Base-by-base conservation (phyloP, 345 rosid genomes). In the Citrus sinensis region DNA sequence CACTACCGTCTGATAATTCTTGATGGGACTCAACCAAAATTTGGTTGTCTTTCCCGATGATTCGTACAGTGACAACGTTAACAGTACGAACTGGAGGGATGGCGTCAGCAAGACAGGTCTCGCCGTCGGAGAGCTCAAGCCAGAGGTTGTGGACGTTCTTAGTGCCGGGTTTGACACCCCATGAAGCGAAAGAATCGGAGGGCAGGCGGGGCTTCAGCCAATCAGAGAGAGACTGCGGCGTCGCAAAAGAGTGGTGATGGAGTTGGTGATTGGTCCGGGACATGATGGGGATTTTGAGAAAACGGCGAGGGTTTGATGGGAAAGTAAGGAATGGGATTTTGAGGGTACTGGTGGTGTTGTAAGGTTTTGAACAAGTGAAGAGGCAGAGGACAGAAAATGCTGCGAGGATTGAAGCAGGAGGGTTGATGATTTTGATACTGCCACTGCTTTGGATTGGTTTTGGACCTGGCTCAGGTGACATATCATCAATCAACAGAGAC, bases 121-220 rank as follows among this genome's bases (percentile, higher is more conserved):
- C 98, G 25, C 97, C 99, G 46, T 93, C 90, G 78, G 92, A 84
- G 49, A 95, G 88, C 77, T 95, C 98, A 9, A 95, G 92, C 97
- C 97, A 95, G 87, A 95, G 99, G 76, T 95, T 95, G 75, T 95
- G 96, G 73, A 95, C 89, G 85, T 95, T 95, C 85, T 95, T 95
- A 80, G 99, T 95, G 58, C 98, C 99, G 25, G 96, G 98, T 66
- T 87, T 93, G 70, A 91, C 85, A 13, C 99, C 99, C 97, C 98
- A 95, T 1, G 93, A 85, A 40, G 95, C 89, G 73, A 95, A 88
- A 1, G 97, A 92, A 14, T 90, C 96, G 20, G 97, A 88, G 20
- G 99, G 96, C 37, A 95, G 65, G 5, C 96, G 93, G 1, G 95
- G 90, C 29, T 85, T 84, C 72, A 95, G 96, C 98, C 98, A 95